A percentile compares a stretch with the other conserved stretches of the same genome.
Evolutionary conservation across 2,329 filamentous ascomycete genomes (phyloP).

Genomic region (Camptophora hylomeconis): DNA sequence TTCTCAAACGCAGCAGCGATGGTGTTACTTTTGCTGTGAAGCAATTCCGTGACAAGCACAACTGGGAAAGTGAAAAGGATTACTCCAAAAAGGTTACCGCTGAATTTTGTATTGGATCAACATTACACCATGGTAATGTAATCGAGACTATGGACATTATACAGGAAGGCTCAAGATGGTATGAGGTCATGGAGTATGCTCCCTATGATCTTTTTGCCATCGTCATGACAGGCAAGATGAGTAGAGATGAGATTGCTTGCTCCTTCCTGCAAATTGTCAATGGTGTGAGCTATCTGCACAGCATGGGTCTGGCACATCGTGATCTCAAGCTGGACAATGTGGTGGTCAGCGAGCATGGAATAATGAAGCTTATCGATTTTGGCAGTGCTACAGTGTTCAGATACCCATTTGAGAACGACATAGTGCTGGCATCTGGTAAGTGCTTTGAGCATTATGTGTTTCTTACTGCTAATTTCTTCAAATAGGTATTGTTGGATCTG

Average conservation of each 20-base stretch:
- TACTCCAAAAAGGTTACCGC: conserved; percentile 98
- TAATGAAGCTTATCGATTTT: conserved; percentile 99
- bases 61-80: conserved; percentile 86
- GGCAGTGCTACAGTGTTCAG: conserved; percentile 93
- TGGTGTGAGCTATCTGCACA: conserved; percentile 87
- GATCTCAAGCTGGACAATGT: conserved; percentile 97
- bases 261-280: conserved; percentile 89
- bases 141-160: conserved; percentile 97
- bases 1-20: conserved; percentile 89
- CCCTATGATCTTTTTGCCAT: conserved; percentile 94
- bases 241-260: conserved; percentile 77
- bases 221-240: conserved; percentile 98
- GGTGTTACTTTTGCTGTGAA: conserved; percentile 94
- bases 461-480: conserved; percentile 2
- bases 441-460: conserved; percentile 7
- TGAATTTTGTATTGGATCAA: conserved; percentile 96
- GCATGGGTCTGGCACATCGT: conserved; percentile 85
- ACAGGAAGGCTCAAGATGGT: conserved; percentile 88
- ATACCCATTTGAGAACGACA: conserved; percentile 89
- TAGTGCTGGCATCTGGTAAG: conserved; percentile 69
- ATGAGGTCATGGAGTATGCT: conserved; percentile 97
- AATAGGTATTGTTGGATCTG: conserved; percentile 65
- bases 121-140: conserved; percentile 92
- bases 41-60: conserved; percentile 83
- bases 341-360: conserved; percentile 87